Conservation (phyloP, 2,329 filamentous ascomycete species). For the Trichoderma sp. region DNA sequence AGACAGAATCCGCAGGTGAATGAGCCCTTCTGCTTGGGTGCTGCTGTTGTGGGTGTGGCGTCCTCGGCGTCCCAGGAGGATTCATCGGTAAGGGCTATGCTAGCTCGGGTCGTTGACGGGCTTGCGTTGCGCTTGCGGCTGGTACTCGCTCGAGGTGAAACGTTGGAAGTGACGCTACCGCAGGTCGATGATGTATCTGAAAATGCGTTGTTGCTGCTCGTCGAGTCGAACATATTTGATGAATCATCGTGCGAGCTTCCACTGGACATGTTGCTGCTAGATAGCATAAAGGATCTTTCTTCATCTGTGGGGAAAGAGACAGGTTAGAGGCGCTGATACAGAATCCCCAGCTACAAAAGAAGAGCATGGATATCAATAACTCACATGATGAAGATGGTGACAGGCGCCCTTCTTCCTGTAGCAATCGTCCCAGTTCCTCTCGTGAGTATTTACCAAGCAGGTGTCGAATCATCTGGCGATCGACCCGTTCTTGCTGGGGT, state of each 20-base stretch:
- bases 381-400: slow-evolving; percentile 30
- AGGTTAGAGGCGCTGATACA: neutral
- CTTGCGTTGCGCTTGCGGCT: slow-evolving; percentile 29
- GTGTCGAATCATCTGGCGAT: slow-evolving; percentile 36
- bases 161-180: slow-evolving; percentile 40
- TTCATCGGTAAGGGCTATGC: slow-evolving; percentile 23
- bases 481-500: slow-evolving; percentile 31
- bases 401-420: slow-evolving; percentile 32
- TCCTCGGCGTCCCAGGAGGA: slow-evolving; percentile 23
- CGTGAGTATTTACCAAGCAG: slow-evolving; percentile 34
- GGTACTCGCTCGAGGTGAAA: slow-evolving; percentile 37
- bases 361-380: slow-evolving; percentile 22
- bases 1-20: slow-evolving; percentile 42
- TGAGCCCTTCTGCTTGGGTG: slow-evolving; percentile 38
- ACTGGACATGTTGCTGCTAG: slow-evolving; percentile 26
- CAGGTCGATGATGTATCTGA: slow-evolving; percentile 41
- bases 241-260: slow-evolving; percentile 32
- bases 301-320: slow-evolving; percentile 23
- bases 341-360: neutral
- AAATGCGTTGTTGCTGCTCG: slow-evolving; percentile 35
- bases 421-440: slow-evolving; percentile 33
- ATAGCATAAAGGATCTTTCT: slow-evolving; percentile 36
- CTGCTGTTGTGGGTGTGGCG: slow-evolving; percentile 23
- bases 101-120: slow-evolving; percentile 20
- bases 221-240: slow-evolving; percentile 37